These are phyloP conservation scores for Candolleomyces aberdarensis DNA, from an alignment of 768 basidiomycete genomes.

Conservation along the genomic window DNA sequence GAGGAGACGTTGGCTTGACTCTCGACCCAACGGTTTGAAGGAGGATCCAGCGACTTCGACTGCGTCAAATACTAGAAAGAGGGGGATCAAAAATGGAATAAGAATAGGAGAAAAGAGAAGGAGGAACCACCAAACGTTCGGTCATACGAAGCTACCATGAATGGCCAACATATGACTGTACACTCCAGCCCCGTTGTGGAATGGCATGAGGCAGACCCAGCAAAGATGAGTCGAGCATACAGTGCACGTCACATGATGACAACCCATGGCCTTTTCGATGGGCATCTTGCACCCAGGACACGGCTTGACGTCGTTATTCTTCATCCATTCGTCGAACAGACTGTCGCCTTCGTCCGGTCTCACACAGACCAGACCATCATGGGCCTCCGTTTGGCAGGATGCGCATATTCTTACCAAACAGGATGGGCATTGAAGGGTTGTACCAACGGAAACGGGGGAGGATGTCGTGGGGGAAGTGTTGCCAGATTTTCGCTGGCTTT, in stretches of 20 bases:
- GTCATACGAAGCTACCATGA: slow-evolving; percentile 56
- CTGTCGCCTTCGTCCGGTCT: slow-evolving; percentile 53
- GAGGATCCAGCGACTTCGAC: too few relatives aligned
- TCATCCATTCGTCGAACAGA: slow-evolving; percentile 64
- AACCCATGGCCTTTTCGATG: slow-evolving; percentile 74
- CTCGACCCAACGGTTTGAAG: too few relatives aligned
- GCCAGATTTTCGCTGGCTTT: slow-evolving; percentile 5
- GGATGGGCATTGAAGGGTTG: slow-evolving; percentile 64
- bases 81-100: neutral
- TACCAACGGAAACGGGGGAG: slow-evolving; percentile 22
- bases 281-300: slow-evolving; percentile 71
- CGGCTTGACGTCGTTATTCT: slow-evolving; percentile 60
- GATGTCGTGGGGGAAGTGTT: neutral
- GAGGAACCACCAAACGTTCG: neutral
- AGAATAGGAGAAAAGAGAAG: neutral
- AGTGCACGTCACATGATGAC: slow-evolving; percentile 81
- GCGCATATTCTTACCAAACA: slow-evolving; percentile 72
- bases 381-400: slow-evolving; percentile 50
- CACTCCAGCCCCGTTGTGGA: slow-evolving; percentile 64
- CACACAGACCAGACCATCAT: slow-evolving; percentile 66
- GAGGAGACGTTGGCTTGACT: too few relatives aligned
- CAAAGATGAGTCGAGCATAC: slow-evolving; percentile 76
- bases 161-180: slow-evolving; percentile 70
- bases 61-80: too few relatives aligned
- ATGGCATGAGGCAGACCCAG: slow-evolving; percentile 76